Base-by-base conservation (phyloP, 2,329 filamentous ascomycete species). In the Fusarium sp. region DNA sequence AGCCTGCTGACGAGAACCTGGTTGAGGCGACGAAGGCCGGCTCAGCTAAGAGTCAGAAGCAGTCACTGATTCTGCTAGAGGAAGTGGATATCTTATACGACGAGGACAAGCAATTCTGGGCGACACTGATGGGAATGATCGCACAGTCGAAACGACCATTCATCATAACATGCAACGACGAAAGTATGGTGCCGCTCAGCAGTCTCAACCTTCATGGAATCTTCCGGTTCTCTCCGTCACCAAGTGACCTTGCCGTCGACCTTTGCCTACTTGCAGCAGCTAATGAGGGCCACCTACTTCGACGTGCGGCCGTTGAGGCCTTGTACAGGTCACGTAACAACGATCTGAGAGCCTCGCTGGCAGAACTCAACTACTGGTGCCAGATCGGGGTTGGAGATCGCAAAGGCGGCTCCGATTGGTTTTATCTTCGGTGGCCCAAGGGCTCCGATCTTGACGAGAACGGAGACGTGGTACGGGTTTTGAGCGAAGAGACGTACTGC, bases 31-130 rank as follows among this genome's bases (percentile, higher is more conserved):
- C 15, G 77, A 77, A 61, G 41, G 75, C 69, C 53, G 56, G 67
- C 32, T 38, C 72, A 3, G 53, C 74, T 57, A 82, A 83, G 63
- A 73, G 79, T 23, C 94, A 98, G 73, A 96, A 96, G 69, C 95
- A 99, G 75, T 98, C 94, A 0, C 79, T 99, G 17, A 97, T 99
- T 60, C 80, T 99, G 2, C 81, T 99, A 2, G 95, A 99, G 75
- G 95, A 99, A 75, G 92, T 92, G 0, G 96, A 99, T 71, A 79
- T 98, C 14, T 82, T 99, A 1, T 99, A 95, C 72, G 93, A 97
- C 49, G 94, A 98, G 72, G 95, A 99, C 73, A 94, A 92, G 74
- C 89, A 94, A 61, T 99, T 99, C 71, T 99, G 95, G 95, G 77
- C 83, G 1, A 95, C 92, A 0, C 84, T 98, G 4, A 80, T 91